Base-by-base conservation (phyloP, 129 eudicot genomes). In the Oenanthe sinensis region DNA sequence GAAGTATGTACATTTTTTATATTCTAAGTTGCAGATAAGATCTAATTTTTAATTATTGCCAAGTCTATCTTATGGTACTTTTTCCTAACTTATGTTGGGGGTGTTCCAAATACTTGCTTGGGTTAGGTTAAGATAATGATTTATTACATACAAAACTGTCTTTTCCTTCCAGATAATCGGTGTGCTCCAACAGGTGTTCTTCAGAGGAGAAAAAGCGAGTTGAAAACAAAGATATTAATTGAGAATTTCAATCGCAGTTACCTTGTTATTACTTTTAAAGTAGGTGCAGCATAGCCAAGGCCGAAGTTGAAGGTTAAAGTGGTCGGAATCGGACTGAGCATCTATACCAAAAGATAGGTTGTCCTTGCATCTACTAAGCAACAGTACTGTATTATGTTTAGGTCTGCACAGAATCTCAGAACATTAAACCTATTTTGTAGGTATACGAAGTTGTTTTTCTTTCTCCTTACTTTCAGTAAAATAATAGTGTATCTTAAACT, bases 1-100 rank as follows among this genome's bases (percentile, higher is more conserved):
- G 82, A 90, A 91, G 96, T 92, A 72, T 44, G 76, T 72, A 5
- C 52, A 8, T 19, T 17, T 14, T 37, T 22, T 42, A 0, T 22
- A 26, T 39, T 70, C 37, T 20, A 42, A 12, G 68, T 14, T 43
- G 36, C 39, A 24, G 19, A 30, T 67, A 33, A 28, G 19, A 67
- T 67, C 42, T 67, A 67, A 9, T 14, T 14, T 30, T 30, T 4
- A 40, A 8, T 67, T 30, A 26, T 28, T 28, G 19, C 72, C 42
- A 14, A 1, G 42, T 67, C 72, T 67, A 26, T 28, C 40, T 8
- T 63, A 63, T 63, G 37, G 10, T n/a, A 9, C 1, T 26, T 52
- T 22, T 55, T 55, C 24, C 26, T 5, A 19, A 54, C 2, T 19
- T 14, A 19, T 22, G 28, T 58, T n/a, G 14, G 67, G 67, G 67